Conservation (phyloP, 78 protist species). For the Planoprotostelium fungivorum region DNA sequence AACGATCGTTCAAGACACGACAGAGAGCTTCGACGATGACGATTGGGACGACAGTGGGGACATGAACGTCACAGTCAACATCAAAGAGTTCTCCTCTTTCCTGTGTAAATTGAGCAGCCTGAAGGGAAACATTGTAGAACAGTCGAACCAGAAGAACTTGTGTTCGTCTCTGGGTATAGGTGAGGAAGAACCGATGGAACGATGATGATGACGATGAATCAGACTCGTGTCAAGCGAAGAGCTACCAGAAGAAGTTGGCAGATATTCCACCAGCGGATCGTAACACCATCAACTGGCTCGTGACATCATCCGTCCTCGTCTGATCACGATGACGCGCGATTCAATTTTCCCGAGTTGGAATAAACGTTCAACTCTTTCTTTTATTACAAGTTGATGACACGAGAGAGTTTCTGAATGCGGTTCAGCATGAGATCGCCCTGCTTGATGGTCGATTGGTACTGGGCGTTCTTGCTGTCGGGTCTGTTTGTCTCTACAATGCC, state of each 20-base stretch:
- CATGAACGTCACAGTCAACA: neutral
- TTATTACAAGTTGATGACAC: conserved; percentile 84
- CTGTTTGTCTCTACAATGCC: conserved; percentile 89
- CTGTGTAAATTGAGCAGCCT: neutral
- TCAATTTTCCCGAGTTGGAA: neutral
- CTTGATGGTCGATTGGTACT: conserved; percentile 75
- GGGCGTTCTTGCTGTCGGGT: conserved; percentile 78
- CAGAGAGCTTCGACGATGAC: neutral
- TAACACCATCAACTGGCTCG: neutral
- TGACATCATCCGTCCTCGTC: neutral
- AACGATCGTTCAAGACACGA: neutral
- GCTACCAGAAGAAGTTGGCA: neutral
- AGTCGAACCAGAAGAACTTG: neutral
- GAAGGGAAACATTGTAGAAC: neutral
- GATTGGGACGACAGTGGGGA: neutral
- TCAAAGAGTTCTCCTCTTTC: neutral
- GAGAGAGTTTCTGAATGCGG: conserved; percentile 90
- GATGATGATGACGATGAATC: neutral
- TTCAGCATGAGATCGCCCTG: conserved; percentile 92
- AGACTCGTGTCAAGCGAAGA: neutral
- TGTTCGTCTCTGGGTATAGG: neutral
- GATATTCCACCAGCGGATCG: neutral
- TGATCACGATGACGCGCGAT: neutral
- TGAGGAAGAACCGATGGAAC: too few relatives aligned
- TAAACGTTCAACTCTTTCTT: neutral